phyloP scores from a whole-genome alignment of 192 early-diverging fungal species.

The Gaertneriomyces sp. region DNA sequence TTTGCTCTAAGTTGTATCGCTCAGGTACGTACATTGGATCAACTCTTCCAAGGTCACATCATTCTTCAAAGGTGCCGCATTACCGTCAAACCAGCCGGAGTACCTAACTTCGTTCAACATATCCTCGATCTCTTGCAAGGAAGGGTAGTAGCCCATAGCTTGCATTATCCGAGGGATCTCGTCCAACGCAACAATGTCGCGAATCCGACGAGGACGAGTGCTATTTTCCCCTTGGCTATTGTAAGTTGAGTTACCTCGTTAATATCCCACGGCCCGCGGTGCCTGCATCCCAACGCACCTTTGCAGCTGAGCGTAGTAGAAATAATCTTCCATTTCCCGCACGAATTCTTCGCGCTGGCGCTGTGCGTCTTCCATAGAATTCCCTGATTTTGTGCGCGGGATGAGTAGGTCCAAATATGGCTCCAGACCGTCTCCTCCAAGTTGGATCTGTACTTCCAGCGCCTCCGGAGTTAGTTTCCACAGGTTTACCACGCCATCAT shows the following conservation, averaged over 20 bases:
- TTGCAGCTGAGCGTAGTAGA: slow-evolving; percentile 59
- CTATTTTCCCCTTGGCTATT: slow-evolving; percentile 55
- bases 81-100: slow-evolving; percentile 29
- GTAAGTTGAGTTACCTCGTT: neutral
- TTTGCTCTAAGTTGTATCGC: neutral
- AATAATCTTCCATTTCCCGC: slow-evolving; percentile 63
- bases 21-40: slow-evolving; percentile 41
- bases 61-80: slow-evolving; percentile 27
- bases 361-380: neutral
- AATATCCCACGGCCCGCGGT: neutral
- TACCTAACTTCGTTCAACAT: slow-evolving; percentile 61
- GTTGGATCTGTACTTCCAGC: slow-evolving; percentile 40
- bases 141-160: slow-evolving; percentile 59
- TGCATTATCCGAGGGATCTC: slow-evolving; percentile 56
- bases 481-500: slow-evolving; percentile 50
- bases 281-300: slow-evolving; percentile 17
- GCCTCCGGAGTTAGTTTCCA: slow-evolving; percentile 43
- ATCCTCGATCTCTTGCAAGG: slow-evolving; percentile 52
- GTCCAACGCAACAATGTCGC: slow-evolving; percentile 36
- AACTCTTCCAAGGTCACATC: slow-evolving; percentile 50
- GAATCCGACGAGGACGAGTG: slow-evolving; percentile 36
- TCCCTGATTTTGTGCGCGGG: slow-evolving; percentile 12
- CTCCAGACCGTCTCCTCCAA: slow-evolving; percentile 43
- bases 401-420: slow-evolving; percentile 57
- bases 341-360: slow-evolving; percentile 34